These are phyloP conservation scores for Zelopaecilomyces penicillatus DNA, from an alignment of 2,329 filamentous ascomycete species.

Conservation along the genomic window DNA sequence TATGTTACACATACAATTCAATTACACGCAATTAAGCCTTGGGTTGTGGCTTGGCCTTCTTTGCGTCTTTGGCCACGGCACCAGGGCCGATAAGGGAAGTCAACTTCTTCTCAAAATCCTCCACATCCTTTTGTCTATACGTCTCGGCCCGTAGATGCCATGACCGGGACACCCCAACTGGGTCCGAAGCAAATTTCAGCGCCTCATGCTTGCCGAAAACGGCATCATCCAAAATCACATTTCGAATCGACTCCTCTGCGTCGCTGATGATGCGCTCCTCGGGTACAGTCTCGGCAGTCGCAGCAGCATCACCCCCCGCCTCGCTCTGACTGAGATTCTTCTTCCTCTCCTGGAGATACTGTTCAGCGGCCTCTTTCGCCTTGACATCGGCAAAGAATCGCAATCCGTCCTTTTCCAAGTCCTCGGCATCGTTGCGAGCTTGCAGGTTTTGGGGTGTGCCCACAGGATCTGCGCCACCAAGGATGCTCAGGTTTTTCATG, in stretches of 20 bases:
- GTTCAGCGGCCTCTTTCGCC: slow-evolving; percentile 22
- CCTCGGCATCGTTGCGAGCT: slow-evolving; percentile 22
- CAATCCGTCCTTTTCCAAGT: slow-evolving; percentile 19
- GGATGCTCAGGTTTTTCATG: slow-evolving; percentile 26
- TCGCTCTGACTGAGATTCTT: slow-evolving; percentile 13
- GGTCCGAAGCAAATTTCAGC: slow-evolving; percentile 24
- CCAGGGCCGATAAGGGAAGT: slow-evolving; percentile 20
- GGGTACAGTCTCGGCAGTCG: background rate
- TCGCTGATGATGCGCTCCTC: slow-evolving; percentile 21
- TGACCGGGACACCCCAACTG: slow-evolving; percentile 25
- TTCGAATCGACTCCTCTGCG: slow-evolving; percentile 24
- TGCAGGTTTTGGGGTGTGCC: slow-evolving; percentile 22
- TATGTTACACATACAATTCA: background rate
- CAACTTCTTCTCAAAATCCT: slow-evolving; percentile 33
- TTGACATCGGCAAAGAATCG: slow-evolving; percentile 25
- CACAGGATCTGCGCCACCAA: slow-evolving; percentile 27
- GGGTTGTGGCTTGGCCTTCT: slow-evolving; percentile 15
- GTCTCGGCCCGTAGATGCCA: slow-evolving; percentile 31
- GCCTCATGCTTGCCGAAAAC: slow-evolving; percentile 30
- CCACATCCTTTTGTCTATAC: slow-evolving; percentile 25
- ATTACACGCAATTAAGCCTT: slow-evolving; percentile 11
- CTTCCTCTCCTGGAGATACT: slow-evolving; percentile 18
- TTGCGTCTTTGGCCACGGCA: slow-evolving; percentile 10
- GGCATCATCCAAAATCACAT: slow-evolving; percentile 24
- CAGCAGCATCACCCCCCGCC: slow-evolving; percentile 8